phyloP scores from a whole-genome alignment of 2,329 filamentous ascomycete genomes.

The Aspergillus hortae region DNA sequence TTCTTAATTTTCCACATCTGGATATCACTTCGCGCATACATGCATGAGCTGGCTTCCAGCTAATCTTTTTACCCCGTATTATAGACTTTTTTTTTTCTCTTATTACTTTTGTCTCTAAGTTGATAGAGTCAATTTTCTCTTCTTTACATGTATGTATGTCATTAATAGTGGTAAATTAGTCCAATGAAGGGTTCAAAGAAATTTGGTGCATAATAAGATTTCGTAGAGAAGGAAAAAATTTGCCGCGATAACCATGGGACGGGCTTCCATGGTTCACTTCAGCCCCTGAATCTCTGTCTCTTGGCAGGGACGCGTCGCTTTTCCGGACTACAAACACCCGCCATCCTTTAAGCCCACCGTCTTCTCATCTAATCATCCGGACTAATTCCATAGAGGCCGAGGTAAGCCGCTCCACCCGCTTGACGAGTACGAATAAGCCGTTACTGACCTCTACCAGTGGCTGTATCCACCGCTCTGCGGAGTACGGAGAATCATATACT shows the following conservation, averaged over 20 bases:
- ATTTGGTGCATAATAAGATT: neutral
- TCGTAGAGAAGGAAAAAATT: constrained; percentile 4
- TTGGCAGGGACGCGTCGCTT: too few species aligned
- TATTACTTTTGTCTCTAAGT: constrained; percentile 25
- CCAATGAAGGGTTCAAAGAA: constrained; percentile 32
- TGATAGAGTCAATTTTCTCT: constrained; percentile 34
- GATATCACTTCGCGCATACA: constrained; percentile 33
- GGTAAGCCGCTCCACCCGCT: too few species aligned
- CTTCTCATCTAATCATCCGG: too few species aligned
- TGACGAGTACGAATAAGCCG: too few species aligned
- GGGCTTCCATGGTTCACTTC: neutral
- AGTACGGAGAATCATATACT: too few species aligned
- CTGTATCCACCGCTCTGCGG: too few species aligned
- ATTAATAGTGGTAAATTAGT: constrained; percentile 38
- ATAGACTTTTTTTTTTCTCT: constrained; percentile 37
- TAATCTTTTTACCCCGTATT: constrained; percentile 29
- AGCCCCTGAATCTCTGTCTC: neutral
- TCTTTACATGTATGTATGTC: constrained; percentile 41
- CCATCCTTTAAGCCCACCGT: too few species aligned
- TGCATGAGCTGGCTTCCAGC: constrained; percentile 26
- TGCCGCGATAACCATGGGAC: neutral
- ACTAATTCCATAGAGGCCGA: too few species aligned
- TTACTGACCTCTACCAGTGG: too few species aligned
- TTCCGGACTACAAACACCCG: too few species aligned
- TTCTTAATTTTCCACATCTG: constrained; percentile 24